Percentiles rank a stretch among this genome's conserved stretches.
phyloP scores from a whole-genome alignment of 768 basidiomycete genomes.

The Hebeloma cylindrosporum region DNA sequence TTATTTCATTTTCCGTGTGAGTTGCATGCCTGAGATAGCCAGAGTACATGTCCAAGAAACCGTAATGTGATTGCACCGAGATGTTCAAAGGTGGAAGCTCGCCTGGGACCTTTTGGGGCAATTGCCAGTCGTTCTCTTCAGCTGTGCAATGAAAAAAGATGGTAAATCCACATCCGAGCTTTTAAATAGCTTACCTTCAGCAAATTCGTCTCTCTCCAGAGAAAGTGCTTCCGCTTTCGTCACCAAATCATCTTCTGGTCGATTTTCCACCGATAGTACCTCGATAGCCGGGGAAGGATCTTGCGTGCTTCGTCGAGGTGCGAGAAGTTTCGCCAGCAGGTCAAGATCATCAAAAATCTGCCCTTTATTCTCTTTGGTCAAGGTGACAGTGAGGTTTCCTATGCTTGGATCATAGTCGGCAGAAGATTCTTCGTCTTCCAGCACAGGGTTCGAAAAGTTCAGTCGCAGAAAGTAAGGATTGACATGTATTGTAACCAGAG shows the following conservation, averaged over 20 bases:
- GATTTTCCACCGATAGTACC: constrained; percentile 44
- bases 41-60: constrained; percentile 72
- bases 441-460: constrained; percentile 63
- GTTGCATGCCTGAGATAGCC: constrained; percentile 73
- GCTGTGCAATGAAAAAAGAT: constrained; percentile 41
- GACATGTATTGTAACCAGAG: constrained; percentile 69
- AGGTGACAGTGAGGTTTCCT: constrained; percentile 74
- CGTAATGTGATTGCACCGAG: constrained; percentile 56
- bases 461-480: constrained; percentile 85
- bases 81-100: constrained; percentile 38
- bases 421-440: constrained; percentile 69
- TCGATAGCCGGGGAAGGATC: constrained; percentile 50
- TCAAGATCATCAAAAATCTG: constrained; percentile 78
- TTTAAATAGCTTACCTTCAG: constrained; percentile 11
- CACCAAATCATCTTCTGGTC: constrained; percentile 39
- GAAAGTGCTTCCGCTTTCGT: constrained; percentile 44
- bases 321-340: constrained; percentile 73
- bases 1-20: constrained; percentile 80
- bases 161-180: not conserved
- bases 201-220: constrained; percentile 51
- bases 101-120: constrained; percentile 62
- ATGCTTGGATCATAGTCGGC: constrained; percentile 75
- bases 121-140: constrained; percentile 75
- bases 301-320: constrained; percentile 50
- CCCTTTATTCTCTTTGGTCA: constrained; percentile 67